Evolutionary conservation across 768 basidiomycete species (phyloP).

Genomic region (Cystobasidium onofrii): DNA sequence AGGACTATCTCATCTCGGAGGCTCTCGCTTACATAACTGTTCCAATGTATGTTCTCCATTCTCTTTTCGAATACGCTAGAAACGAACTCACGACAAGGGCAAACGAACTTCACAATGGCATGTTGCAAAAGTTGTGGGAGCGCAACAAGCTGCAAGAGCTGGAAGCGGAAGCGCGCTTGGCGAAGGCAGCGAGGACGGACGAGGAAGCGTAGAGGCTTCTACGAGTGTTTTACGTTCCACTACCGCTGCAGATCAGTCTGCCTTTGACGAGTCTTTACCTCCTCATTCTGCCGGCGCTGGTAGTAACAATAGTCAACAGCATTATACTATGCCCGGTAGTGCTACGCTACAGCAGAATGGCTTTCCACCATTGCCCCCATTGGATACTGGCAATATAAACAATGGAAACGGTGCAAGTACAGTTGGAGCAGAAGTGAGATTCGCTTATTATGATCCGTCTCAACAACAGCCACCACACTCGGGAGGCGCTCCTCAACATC

Average conservation of each 20-base stretch:
- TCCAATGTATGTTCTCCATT: neutral
- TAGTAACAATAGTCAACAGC: too few species aligned
- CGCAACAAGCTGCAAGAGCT: neutral
- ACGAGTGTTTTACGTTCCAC: neutral
- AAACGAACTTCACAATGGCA: slow-evolving; percentile 32
- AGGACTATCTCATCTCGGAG: too few species aligned
- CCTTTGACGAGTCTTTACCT: neutral
- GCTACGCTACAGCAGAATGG: neutral
- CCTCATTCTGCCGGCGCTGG: neutral
- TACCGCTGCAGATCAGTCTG: neutral
- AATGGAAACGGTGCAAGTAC: neutral
- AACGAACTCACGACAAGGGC: slow-evolving; percentile 30
- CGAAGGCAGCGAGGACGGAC: neutral
- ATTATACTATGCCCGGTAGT: neutral
- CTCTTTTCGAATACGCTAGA: neutral
- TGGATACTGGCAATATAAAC: neutral
- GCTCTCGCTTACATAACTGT: neutral
- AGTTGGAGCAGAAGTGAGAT: neutral
- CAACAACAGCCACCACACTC: neutral
- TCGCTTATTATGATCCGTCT: neutral
- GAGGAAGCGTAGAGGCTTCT: neutral
- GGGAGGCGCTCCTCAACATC: neutral
- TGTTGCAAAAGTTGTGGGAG: slow-evolving; percentile 24
- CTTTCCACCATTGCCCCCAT: neutral
- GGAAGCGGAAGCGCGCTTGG: neutral